Evolutionary conservation across 2,329 filamentous ascomycete species (phyloP).

Genomic region (Zelopaecilomyces penicillatus): DNA sequence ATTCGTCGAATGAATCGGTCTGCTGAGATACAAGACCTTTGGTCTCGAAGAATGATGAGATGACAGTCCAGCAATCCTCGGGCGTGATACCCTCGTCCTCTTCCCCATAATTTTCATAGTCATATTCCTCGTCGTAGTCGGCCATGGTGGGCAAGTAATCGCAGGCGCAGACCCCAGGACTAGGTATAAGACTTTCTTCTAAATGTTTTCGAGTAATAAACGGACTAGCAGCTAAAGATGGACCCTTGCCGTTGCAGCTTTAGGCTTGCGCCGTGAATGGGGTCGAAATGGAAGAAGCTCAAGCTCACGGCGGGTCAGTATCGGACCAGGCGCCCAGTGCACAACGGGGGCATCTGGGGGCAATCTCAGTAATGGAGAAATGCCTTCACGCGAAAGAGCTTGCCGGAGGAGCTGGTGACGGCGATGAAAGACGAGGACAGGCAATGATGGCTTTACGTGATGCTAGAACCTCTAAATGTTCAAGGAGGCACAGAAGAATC

Average conservation of each 20-base stretch:
- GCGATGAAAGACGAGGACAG: constrained; percentile 11
- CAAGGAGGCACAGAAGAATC: constrained; percentile 4
- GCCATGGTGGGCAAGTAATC: constrained; percentile 33
- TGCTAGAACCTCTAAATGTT: constrained; percentile 4
- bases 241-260: constrained; percentile 2
- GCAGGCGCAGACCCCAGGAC: background rate
- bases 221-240: background rate
- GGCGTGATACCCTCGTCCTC: constrained; percentile 71
- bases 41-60: constrained; percentile 90
- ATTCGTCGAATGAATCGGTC: constrained; percentile 97
- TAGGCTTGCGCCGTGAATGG: constrained; percentile 3
- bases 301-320: constrained; percentile 22
- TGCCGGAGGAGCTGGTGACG: constrained; percentile 12
- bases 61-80: constrained; percentile 98
- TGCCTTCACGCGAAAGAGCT: constrained; percentile 11
- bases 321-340: constrained; percentile 23
- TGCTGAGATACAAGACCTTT: constrained; percentile 97
- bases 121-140: constrained; percentile 48
- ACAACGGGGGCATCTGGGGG: constrained; percentile 24
- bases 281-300: constrained; percentile 9
- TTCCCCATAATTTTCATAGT: constrained; percentile 64
- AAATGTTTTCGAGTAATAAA: background rate
- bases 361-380: constrained; percentile 14
- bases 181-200: background rate
- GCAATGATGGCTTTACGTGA: constrained; percentile 19